Base-by-base conservation (phyloP, 2,329 filamentous ascomycete species). In the Aspergillus texensis region DNA sequence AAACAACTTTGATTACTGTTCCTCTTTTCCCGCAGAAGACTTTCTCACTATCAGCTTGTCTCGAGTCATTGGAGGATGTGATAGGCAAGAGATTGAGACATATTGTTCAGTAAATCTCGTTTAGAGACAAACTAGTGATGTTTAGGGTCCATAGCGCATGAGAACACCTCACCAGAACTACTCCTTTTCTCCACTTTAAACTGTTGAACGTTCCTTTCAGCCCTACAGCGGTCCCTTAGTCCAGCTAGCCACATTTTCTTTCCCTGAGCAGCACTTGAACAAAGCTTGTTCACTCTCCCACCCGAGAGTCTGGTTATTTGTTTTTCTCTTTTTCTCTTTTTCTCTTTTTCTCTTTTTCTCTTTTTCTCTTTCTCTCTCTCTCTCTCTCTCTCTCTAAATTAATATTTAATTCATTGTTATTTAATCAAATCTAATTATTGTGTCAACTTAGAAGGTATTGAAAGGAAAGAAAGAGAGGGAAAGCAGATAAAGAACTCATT, bases 171-270 rank as follows among this genome's bases (percentile, higher is more conserved):
- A 55, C 21, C 32, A 55, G 34, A 39, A 36, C 34, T 24, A 36
- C n/a, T 55, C 32, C 52, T 55, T 39, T 39, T 55, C 52, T 19
- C 30, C 52, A 36, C 34, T 39, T 53, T 55, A 26, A 26, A 55
- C 21, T 26, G 26, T 34, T 46, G 41, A 58, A 46, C 56, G 45
- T 58, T 36, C 32, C 34, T 57, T 58, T 58, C 56, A 58, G 56
- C 56, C 56, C 43, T 58, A 58, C 43, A 32, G 16, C 43, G 21
- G 56, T 48, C 24, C 10, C 28, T n/a, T 36, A 36, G 30, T 36
- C 21, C 56, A 58, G 56, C 56, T 46, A 45, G 24, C 56, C 55
- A 43, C 39, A 26, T 26, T 30, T 57, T 12, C n/a, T 57, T 57
- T 21, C 36, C 19, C 26, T 26, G 36, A 16, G 26, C 16, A 41